Evolutionary conservation across 805 yeast species (phyloP).

Genomic region (Candida easanensis): DNA sequence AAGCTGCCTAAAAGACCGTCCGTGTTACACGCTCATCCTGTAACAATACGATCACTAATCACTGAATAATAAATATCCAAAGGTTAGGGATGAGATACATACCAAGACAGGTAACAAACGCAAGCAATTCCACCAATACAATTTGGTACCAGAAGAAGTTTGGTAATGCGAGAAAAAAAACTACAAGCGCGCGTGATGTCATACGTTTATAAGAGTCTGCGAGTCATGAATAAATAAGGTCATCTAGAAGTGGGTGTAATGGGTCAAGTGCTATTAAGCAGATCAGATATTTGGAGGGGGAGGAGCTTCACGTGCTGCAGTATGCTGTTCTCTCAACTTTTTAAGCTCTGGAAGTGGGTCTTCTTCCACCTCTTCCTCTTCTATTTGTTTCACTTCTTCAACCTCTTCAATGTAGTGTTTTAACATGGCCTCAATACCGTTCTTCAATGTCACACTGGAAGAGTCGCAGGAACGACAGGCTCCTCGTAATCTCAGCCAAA

Average conservation of each 20-base stretch:
- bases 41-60: no score
- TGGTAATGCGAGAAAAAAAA: no score
- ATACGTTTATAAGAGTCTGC: no score
- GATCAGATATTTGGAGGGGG: slow-evolving; percentile 22
- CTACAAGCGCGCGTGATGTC: no score
- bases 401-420: slow-evolving; percentile 71
- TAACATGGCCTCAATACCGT: slow-evolving; percentile 70
- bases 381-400: slow-evolving; percentile 50
- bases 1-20: no score
- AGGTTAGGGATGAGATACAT: no score
- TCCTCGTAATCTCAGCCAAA: slow-evolving; percentile 57
- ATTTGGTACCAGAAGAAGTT: no score
- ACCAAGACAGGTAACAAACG: no score
- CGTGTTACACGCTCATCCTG: no score
- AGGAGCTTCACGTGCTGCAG: slow-evolving; percentile 8
- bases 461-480: slow-evolving; percentile 75
- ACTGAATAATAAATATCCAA: no score
- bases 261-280: no score
- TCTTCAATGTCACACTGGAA: slow-evolving; percentile 61
- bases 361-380: slow-evolving; percentile 28
- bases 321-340: slow-evolving; percentile 15
- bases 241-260: background rate
- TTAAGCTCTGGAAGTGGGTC: slow-evolving; percentile 17
- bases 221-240: slow-evolving; percentile 4
- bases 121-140: no score